Evolutionary conservation across 345 rosid species (phyloP).

Genomic region (Punica granatum): DNA sequence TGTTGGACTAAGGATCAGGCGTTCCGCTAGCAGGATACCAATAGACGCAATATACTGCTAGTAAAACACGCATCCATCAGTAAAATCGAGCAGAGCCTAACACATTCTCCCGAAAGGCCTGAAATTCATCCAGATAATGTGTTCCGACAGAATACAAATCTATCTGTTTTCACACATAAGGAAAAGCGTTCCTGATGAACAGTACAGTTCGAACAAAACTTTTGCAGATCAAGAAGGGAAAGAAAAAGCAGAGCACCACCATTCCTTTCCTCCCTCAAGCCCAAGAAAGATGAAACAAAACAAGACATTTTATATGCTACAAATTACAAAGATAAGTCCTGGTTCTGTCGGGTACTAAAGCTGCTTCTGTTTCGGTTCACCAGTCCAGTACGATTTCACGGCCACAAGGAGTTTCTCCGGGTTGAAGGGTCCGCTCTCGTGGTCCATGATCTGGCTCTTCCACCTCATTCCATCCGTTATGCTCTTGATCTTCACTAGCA

Average conservation of each 20-base stretch:
- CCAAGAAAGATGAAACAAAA: not conserved
- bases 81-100: too few species aligned
- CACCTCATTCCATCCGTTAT: conserved; percentile 84
- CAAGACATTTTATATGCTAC: not conserved
- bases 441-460: conserved; percentile 73
- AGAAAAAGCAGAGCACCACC: not conserved
- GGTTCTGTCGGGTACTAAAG: conserved; percentile 15
- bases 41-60: too few species aligned
- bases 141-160: not conserved
- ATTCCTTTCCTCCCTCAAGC: not conserved
- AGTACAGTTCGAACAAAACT: not conserved
- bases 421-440: conserved; percentile 91
- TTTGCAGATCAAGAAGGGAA: not conserved
- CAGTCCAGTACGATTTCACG: conserved; percentile 87
- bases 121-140: too few species aligned
- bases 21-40: too few species aligned
- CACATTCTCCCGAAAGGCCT: too few species aligned
- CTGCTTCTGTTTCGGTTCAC: conserved; percentile 31
- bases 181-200: not conserved
- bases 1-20: too few species aligned
- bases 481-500: conserved; percentile 58
- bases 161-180: not conserved
- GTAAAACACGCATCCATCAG: too few species aligned
- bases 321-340: not conserved
- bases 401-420: conserved; percentile 92